Percentiles rank a stretch among this genome's conserved stretches.
These are phyloP conservation scores for Saussurea involucrata DNA, from an alignment of 129 eudicot species.

Conservation along the genomic window DNA sequence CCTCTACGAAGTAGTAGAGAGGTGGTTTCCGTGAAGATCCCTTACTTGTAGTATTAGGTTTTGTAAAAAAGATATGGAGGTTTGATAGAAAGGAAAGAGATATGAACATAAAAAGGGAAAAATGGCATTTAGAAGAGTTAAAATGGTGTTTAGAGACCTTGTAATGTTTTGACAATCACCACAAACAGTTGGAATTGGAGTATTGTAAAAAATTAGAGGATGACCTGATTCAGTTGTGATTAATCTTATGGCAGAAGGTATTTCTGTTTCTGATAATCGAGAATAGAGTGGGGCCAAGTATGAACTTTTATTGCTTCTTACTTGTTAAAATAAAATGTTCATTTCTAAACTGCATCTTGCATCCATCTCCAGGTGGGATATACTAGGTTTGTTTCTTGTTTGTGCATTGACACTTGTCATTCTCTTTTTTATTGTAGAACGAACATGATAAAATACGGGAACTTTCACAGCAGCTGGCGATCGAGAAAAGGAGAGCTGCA, in stretches of 20 bases:
- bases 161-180: neutral
- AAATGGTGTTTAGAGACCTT: neutral
- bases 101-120: too few species aligned
- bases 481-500: slow-evolving; percentile 79
- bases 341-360: neutral
- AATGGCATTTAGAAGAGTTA: too few species aligned
- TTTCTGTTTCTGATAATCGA: neutral
- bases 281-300: neutral
- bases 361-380: neutral
- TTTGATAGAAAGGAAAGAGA: too few species aligned
- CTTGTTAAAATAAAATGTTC: neutral
- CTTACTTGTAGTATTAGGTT: too few species aligned
- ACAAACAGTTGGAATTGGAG: too few species aligned
- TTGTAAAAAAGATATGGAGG: too few species aligned
- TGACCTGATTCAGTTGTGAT: neutral
- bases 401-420: neutral
- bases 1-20: too few species aligned
- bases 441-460: slow-evolving; percentile 94
- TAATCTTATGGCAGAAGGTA: neutral
- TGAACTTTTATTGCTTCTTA: neutral
- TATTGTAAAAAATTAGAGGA: neutral
- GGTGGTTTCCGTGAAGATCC: too few species aligned
- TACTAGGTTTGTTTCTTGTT: too few species aligned
- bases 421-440: slow-evolving; percentile 36
- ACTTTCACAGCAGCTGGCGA: slow-evolving; percentile 85